Evolutionary conservation across 805 yeast genomes (phyloP), one percentile per base, ranked within the genome.

Genomic region (Yarrowia sp.): DNA sequence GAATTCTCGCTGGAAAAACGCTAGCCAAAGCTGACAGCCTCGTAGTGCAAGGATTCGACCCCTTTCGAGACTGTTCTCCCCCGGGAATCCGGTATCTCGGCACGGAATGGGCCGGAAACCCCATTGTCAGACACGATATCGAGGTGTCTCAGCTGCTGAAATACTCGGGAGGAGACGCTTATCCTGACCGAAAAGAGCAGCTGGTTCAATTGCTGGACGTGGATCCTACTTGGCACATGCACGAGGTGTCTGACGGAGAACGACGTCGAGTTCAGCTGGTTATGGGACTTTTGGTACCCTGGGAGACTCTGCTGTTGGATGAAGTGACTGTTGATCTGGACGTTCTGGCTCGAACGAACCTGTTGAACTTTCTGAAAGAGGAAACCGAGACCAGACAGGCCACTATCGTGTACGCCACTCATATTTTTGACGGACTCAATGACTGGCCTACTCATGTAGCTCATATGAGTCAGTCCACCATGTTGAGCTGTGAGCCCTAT

Each of bases 321-420:
- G 99, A 95, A 74, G 98, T 95, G 42, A 95, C 99, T 0, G 97
- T 95, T 32, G 99, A 95, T 75, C 80, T 95, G 69, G 99, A 95
- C 73, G 99, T 95, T 7, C 80, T 95, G 57, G 98, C 92, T 1
- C 81, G 99, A 70, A 84, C 86, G 38, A 81, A 90, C 64, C 77
- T 95, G 58, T 78, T 95, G 67, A 78, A 81, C 1, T 95, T 90
- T 73, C 78, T 95, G 70, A 82, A 81, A 68, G 72, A 76, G n/a
- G 99, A 95, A 74, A 90, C 97, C 5, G 79, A 78, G 57, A 73
- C 77, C 0, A 80, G 98, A 66, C 76, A 81, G 17, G 86, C 96
- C 67, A 85, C 92, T 55, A 90, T 95, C 41, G 86, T 71, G 14
- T 95, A 95, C 73, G 88, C 98, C 2, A 95, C 99, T 0, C 99